These are phyloP conservation scores for Beauveria bassiana DNA, from an alignment of 2,329 filamentous ascomycete species.

Conservation along the genomic window DNA sequence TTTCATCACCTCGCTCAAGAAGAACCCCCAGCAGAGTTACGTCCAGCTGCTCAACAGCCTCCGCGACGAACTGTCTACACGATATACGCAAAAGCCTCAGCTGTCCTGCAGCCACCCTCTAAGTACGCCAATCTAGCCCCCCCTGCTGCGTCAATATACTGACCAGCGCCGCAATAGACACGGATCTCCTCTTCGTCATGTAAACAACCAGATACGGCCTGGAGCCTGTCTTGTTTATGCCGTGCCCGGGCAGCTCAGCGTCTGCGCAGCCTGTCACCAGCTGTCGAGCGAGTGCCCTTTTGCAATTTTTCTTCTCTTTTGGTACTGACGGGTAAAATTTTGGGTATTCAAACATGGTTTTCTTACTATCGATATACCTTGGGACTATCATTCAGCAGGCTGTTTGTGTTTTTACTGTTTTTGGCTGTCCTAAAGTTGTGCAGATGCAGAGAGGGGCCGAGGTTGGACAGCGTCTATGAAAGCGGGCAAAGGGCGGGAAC, in stretches of 20 bases:
- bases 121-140: constrained; percentile 50
- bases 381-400: constrained; percentile 3
- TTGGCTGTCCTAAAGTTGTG: neutral
- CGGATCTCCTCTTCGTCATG: constrained; percentile 56
- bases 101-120: constrained; percentile 94
- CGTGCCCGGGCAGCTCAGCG: neutral
- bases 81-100: constrained; percentile 93
- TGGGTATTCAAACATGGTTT: neutral
- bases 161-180: constrained; percentile 36
- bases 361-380: constrained; percentile 8
- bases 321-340: neutral
- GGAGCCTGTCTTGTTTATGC: constrained; percentile 1
- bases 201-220: constrained; percentile 24
- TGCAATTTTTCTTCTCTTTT: neutral
- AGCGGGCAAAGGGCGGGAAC: neutral
- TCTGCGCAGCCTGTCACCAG: neutral
- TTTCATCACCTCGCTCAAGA: constrained; percentile 86
- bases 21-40: constrained; percentile 97
- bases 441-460: neutral
- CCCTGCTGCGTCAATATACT: constrained; percentile 18
- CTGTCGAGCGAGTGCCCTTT: neutral
- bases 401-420: neutral
- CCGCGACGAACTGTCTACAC: constrained; percentile 78
- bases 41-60: constrained; percentile 95
- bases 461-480: neutral